Evolutionary conservation across 2,329 filamentous ascomycete genomes (phyloP).

Genomic region (Hirsutella minnesotensis): DNA sequence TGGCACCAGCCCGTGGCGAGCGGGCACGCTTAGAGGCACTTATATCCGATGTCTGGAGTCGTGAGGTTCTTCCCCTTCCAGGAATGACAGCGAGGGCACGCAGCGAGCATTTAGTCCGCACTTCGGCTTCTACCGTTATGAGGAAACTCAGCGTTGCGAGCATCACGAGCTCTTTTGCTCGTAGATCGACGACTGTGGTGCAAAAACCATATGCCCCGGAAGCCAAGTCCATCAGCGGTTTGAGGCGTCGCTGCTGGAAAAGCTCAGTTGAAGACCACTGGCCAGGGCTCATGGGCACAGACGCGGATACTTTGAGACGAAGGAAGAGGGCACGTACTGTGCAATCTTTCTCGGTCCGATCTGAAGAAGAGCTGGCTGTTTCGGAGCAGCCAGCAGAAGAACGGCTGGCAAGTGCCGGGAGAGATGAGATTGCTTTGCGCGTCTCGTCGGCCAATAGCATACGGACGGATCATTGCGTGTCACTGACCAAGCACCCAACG

Average conservation of each 20-base stretch:
- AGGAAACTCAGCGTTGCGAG: conserved; percentile 76
- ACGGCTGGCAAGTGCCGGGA: background rate
- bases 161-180: conserved; percentile 64
- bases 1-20: conserved; percentile 65
- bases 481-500: conserved; percentile 1
- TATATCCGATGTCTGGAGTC: conserved; percentile 73
- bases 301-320: background rate
- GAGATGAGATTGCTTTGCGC: background rate
- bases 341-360: background rate
- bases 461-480: conserved; percentile 2
- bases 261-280: background rate
- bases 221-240: background rate
- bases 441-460: conserved; percentile 5
- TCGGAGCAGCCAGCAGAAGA: background rate
- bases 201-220: conserved; percentile 6
- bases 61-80: conserved; percentile 68
- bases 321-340: conserved; percentile 1
- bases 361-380: background rate
- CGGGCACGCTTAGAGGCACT: conserved; percentile 64
- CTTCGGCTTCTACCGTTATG: conserved; percentile 77
- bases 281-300: background rate
- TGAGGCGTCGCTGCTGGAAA: background rate
- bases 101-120: conserved; percentile 61
- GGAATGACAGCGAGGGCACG: conserved; percentile 58
- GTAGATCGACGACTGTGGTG: conserved; percentile 49